Evolutionary conservation across 2,329 filamentous ascomycete genomes (phyloP).

Genomic region (Penicillium fuscoglaucum): DNA sequence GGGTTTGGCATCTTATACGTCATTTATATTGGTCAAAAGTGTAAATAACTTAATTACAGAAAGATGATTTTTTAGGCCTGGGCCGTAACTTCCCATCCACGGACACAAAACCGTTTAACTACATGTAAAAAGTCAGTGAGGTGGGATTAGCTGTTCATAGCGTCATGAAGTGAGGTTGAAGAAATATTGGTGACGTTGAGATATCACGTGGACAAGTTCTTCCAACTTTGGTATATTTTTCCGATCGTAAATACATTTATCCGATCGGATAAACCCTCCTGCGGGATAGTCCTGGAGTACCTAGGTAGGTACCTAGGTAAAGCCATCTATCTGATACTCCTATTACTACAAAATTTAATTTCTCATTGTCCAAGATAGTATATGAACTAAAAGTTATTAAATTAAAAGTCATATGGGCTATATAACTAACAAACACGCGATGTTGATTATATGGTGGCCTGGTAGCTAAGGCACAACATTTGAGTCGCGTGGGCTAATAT

Average conservation of each 20-base stretch:
- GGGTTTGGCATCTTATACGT: neutral
- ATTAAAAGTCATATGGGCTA: neutral
- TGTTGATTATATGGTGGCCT: neutral
- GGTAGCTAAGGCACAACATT: neutral
- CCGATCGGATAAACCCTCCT: neutral
- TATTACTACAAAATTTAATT: no score
- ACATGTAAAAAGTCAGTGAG: neutral
- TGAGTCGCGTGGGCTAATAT: neutral
- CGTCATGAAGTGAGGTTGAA: slow-evolving; percentile 9
- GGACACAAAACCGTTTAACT: neutral
- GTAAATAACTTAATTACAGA: neutral
- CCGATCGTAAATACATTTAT: neutral
- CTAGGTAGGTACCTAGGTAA: neutral
- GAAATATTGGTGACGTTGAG: neutral
- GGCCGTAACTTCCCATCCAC: neutral
- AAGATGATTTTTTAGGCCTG: neutral
- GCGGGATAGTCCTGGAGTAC: neutral
- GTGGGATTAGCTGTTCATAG: neutral
- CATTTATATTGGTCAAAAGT: neutral
- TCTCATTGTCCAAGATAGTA: no score
- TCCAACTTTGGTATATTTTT: neutral
- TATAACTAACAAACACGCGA: neutral
- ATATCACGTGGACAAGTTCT: neutral
- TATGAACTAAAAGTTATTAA: rapidly evolving
- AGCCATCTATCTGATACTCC: neutral